Base-by-base conservation (phyloP, 495 filamentous ascomycete genomes). In the Melanomma pulvis-pyrius region DNA sequence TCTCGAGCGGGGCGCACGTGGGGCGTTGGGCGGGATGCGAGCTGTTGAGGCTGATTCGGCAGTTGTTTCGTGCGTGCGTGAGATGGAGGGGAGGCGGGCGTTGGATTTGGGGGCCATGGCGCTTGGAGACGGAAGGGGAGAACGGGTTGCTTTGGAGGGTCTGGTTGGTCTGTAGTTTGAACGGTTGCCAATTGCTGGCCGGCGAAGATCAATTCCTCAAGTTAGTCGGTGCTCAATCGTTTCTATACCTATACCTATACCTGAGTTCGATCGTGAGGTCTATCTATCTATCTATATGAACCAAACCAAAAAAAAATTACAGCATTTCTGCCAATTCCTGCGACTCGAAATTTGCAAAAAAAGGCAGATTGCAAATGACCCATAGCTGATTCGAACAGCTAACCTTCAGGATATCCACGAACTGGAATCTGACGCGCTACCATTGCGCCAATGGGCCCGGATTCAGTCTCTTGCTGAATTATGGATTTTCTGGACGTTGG, bases 351-450 rank as follows among this genome's bases (percentile, higher is more conserved):
- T n/a, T n/a, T 34, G 30, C 12, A 34, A 34, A 34, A 12, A 44
- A 44, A 44, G 9, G 39, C 39, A 44, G n/a, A 44, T 11, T 11
- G 39, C 9, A 11, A 44, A 44, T 44, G 39, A 44, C 39, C 39
- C 39, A 44, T 44, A 44, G 39, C 39, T 44, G 39, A 44, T 44
- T 44, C 39, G 39, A 44, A 44, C 39, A 44, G 39, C 39, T 44
- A 44, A 44, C 39, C 39, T 44, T 44, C 39, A 44, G 39, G 39
- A 44, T 6, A 44, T 44, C 39, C 39, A 44, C 9, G 39, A 44
- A 44, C 39, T 44, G 39, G 39, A 44, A 44, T 44, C 39, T 44
- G 39, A 44, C 39, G 39, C 39, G 39, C 39, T 44, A 44, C 39
- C 39, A 44, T 44, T 44, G 39, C 39, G 39, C 39, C 39, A 44